A percentile compares a stretch with the other conserved stretches of the same genome.
phyloP scores from a whole-genome alignment of 164 flowering plant genomes.

The Kingdonia uniflora region DNA sequence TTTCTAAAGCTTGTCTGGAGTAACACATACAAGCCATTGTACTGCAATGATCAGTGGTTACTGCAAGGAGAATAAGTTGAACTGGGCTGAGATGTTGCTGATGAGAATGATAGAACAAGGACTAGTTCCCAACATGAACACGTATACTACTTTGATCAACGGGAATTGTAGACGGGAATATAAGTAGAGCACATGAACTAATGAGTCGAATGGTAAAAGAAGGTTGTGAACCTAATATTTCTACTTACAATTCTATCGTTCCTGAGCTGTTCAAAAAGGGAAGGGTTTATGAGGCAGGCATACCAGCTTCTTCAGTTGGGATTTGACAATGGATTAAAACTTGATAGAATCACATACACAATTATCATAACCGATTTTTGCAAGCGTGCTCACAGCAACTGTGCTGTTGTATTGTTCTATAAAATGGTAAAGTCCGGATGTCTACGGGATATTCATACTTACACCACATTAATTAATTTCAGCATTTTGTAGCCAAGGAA shows the following conservation, averaged over 20 bases:
- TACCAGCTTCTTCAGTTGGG: conserved; percentile 34
- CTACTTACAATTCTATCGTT: conserved; percentile 59
- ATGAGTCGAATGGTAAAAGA: conserved; percentile 49
- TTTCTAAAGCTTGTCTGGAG: conserved; percentile 83
- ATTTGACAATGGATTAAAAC: conserved; percentile 29
- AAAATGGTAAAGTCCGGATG: conserved; percentile 54
- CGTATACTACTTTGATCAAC: conserved; percentile 71
- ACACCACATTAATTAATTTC: conserved; percentile 58
- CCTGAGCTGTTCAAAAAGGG: conserved; percentile 67
- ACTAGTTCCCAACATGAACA: conserved; percentile 55
- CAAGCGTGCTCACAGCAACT: conserved; percentile 27
- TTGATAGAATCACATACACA: conserved; percentile 65
- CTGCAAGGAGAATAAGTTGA: conserved; percentile 77
- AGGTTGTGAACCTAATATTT: conserved; percentile 55
- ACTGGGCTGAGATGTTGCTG: conserved; percentile 78
- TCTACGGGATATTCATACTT: conserved; percentile 57
- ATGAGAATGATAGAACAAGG: conserved; percentile 75
- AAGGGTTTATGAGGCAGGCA: conserved; percentile 47
- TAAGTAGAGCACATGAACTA: conserved; percentile 57
- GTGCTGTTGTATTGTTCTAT: conserved; percentile 40
- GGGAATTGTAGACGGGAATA: conserved; percentile 69
- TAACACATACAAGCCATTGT: conserved; percentile 67
- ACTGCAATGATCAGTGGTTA: conserved; percentile 91
- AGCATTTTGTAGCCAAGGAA: conserved; percentile 51
- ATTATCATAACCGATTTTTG: conserved; percentile 63